Evolutionary conservation across 345 rosid species (phyloP).

Genomic region (Microcos paniculata): DNA sequence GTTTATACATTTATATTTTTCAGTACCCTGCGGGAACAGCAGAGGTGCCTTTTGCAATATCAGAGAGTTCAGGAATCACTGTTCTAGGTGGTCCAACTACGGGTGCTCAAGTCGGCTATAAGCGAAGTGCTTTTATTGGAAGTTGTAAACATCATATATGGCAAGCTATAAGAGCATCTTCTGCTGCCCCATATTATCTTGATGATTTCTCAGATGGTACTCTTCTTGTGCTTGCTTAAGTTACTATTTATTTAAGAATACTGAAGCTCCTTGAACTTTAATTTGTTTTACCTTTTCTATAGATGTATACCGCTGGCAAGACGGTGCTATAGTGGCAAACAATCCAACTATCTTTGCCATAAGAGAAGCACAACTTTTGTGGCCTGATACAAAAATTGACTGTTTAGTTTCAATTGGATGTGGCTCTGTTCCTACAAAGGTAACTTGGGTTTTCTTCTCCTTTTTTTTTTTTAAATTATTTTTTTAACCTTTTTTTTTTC

Average conservation of each 20-base stretch:
- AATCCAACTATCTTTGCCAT: conserved; percentile 92
- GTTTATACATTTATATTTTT: conserved; percentile 18
- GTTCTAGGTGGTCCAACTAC: conserved; percentile 59
- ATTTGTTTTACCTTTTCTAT: conserved; percentile 13
- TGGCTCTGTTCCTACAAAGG: conserved; percentile 98
- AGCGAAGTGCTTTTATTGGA: conserved; percentile 89
- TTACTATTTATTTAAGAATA: not conserved
- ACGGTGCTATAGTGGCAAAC: conserved; percentile 98
- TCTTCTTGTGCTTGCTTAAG: conserved; percentile 12
- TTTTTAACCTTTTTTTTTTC: conserved; percentile 15
- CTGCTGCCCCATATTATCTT: conserved; percentile 99
- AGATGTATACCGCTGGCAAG: conserved; percentile 97
- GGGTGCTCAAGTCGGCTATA: conserved; percentile 85
- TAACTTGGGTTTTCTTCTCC: conserved; percentile 20
- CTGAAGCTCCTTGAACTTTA: not conserved
- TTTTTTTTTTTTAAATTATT: too few relatives aligned
- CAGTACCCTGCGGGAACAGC: conserved; percentile 97
- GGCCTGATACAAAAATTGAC: conserved; percentile 98
- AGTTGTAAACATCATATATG: conserved; percentile 94
- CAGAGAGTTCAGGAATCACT: conserved; percentile 74
- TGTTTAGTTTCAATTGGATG: conserved; percentile 94
- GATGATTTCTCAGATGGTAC: conserved; percentile 97
- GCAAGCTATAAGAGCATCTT: conserved; percentile 99
- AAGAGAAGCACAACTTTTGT: conserved; percentile 97
- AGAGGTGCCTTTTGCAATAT: conserved; percentile 69